phyloP scores from a whole-genome alignment of 2,329 filamentous ascomycete species.

The Pyricularia grisea region DNA sequence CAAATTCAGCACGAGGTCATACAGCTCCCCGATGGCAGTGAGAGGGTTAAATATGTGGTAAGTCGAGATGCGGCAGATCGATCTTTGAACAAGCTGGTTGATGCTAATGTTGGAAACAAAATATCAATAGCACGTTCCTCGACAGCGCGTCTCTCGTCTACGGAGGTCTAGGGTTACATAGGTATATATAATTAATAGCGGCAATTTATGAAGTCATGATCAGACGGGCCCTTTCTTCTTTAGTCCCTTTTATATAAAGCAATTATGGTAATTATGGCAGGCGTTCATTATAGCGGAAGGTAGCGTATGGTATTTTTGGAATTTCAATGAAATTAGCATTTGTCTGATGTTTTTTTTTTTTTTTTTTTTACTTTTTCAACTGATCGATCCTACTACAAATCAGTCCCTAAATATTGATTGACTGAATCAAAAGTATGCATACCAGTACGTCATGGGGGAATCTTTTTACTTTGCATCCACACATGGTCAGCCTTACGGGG shows the following conservation, averaged over 20 bases:
- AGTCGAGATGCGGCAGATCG: constrained; percentile 5
- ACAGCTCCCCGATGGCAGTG: constrained; percentile 20
- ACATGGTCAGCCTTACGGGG: background rate
- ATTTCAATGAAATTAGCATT: background rate
- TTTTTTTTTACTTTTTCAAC: background rate
- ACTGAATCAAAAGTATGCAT: background rate
- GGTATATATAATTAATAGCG: background rate
- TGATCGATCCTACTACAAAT: background rate
- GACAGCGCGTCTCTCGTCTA: constrained; percentile 1
- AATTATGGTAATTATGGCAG: background rate
- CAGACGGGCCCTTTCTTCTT: background rate
- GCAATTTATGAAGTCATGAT: background rate
- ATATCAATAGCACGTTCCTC: constrained; percentile 1
- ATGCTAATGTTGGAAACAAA: constrained; percentile 1
- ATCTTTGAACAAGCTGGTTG: background rate
- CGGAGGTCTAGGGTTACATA: background rate
- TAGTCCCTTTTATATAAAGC: background rate
- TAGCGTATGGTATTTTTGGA: no score
- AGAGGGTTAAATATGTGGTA: constrained; percentile 20
- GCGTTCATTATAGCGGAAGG: background rate
- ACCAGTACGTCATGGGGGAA: background rate
- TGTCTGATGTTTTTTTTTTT: no score
- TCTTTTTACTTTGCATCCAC: background rate
- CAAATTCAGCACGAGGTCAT: constrained; percentile 21
- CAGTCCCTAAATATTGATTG: background rate